Base-by-base conservation (phyloP, 257 asterid species). In the Nicotiana obtusifolia region DNA sequence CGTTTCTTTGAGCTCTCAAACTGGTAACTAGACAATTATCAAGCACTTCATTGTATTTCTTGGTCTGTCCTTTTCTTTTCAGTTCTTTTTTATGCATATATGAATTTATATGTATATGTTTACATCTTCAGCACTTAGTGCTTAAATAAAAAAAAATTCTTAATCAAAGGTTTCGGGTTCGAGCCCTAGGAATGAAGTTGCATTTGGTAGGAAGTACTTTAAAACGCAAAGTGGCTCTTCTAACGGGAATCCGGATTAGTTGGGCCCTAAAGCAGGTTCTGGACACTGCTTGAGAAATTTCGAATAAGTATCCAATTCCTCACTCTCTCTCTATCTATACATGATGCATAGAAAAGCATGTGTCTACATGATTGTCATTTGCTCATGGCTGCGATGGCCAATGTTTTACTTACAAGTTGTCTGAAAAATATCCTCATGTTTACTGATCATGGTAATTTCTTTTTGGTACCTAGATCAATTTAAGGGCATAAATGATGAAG, bases 401-500 rank as follows among this genome's bases (percentile, higher is more conserved):
- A 0, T 10, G 37, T 47, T 22, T 47, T n/a, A 24, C 5, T 52
- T 47, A 2, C 61, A 47, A 7, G 61, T 24, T 49, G 15, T 16
- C 16, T 75, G 49, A 8, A 15, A 22, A 7, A 73, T 73, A 24
- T 22, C 78, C 24, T 57, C 24, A 0, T 73, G 15, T 24, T 4
- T 7, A 11, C 22, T 57, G 69, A 77, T 59, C 11, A 20, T 77
- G 54, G 54, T 10, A 4, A 62, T 33, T 60, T n/a, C 54, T 1
- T 9, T 41, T 7, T 33, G 17, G 44, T 61, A 28, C 77, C 22
- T 67, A 83, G 85, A 83, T 78, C 82, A 78, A 41, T 83, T 64
- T 31, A 84, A 84, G 87, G 87, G 81, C 64, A 67, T 84, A 33
- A 81, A 81, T 64, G 87, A 84, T 57, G 87, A 84, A 77, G 87